Evolutionary conservation across 176 grass and related monocot species (phyloP).

Genomic region (Otatea glauca): DNA sequence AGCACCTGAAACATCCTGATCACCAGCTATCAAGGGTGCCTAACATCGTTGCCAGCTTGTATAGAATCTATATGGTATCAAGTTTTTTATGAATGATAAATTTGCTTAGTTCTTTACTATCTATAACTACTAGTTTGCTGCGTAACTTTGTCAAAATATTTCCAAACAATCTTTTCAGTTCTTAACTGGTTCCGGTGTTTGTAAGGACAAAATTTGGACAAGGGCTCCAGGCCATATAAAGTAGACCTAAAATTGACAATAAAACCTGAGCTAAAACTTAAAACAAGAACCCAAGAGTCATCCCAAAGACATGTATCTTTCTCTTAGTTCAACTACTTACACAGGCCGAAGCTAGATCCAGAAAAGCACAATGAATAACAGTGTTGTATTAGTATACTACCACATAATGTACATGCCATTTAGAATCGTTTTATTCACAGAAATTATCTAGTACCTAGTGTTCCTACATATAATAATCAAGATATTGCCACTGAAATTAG

Average conservation of each 20-base stretch:
- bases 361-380: not conserved
- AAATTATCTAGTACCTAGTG: not conserved
- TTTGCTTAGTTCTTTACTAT: not conserved
- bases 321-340: not conserved
- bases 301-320: not conserved
- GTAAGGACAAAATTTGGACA: not conserved
- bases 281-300: not conserved
- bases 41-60: not conserved
- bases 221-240: not conserved
- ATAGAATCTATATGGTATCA: constrained; percentile 1
- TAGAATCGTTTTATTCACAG: not conserved
- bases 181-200: not conserved
- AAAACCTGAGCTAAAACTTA: not conserved
- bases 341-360: not conserved
- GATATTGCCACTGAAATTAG: not conserved
- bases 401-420: not conserved
- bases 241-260: not conserved
- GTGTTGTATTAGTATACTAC: not conserved
- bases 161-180: not conserved
- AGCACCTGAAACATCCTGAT: not conserved
- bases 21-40: not conserved
- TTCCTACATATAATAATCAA: not conserved
- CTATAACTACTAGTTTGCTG: not conserved
- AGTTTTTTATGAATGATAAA: not conserved
- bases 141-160: not conserved